A percentile compares a stretch with the other conserved stretches of the same genome.
These are phyloP conservation scores for Peronospora destructor DNA, from an alignment of 352 stramenopile genomes.

Conservation along the genomic window DNA sequence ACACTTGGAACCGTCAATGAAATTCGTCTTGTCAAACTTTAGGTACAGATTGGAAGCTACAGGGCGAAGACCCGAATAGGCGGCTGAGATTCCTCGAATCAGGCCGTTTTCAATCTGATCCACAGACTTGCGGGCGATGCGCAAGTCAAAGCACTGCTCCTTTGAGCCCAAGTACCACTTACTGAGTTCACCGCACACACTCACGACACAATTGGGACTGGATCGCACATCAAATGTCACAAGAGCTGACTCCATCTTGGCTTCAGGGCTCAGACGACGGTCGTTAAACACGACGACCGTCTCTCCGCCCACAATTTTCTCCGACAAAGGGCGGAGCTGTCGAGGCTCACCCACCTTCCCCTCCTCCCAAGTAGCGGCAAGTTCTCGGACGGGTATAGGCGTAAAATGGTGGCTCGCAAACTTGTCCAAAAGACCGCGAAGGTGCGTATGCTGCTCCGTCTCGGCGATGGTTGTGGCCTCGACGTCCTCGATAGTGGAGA, in stretches of 20 bases:
- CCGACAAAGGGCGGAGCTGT: constrained; percentile 28
- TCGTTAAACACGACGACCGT: constrained; percentile 72
- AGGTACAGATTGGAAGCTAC: constrained; percentile 65
- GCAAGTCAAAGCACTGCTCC: constrained; percentile 69
- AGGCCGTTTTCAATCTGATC: constrained; percentile 49
- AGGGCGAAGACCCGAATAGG: constrained; percentile 41
- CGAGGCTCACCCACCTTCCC: constrained; percentile 16
- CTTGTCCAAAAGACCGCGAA: constrained; percentile 37
- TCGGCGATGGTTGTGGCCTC: constrained; percentile 2
- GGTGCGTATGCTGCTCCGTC: constrained; percentile 24
- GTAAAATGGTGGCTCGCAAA: constrained; percentile 20
- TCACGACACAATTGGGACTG: constrained; percentile 65
- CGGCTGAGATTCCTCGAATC: constrained; percentile 62
- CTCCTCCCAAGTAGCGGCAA: constrained; percentile 33
- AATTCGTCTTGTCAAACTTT: constrained; percentile 74
- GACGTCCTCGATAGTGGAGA: constrained; percentile 5
- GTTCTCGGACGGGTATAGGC: constrained; percentile 29
- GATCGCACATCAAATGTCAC: constrained; percentile 69
- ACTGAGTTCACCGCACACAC: constrained; percentile 49
- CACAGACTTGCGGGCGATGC: constrained; percentile 54
- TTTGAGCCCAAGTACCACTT: constrained; percentile 59
- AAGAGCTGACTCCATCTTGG: constrained; percentile 46
- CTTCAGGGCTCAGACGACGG: constrained; percentile 23
- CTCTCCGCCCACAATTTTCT: constrained; percentile 56
- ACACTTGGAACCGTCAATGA: constrained; percentile 59